Conservation (phyloP, 306 rosid genomes). For the Acacia confusa region DNA sequence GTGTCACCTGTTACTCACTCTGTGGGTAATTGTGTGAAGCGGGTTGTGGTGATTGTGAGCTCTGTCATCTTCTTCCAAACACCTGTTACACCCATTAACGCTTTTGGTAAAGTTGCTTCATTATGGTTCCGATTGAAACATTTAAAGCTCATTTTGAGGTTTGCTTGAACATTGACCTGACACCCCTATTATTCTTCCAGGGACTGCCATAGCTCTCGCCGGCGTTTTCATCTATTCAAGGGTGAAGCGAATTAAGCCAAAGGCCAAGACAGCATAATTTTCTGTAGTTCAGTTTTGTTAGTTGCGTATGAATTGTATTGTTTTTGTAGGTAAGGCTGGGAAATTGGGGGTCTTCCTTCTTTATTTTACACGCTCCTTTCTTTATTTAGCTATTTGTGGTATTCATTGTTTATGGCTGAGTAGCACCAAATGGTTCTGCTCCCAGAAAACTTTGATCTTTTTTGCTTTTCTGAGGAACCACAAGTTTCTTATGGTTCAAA, state of each 20-base stretch:
- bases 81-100: conserved; percentile 75
- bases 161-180: background rate
- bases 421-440: conserved; percentile 27
- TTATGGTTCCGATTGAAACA: conserved; percentile 9
- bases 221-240: conserved; percentile 95
- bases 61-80: conserved; percentile 90
- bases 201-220: conserved; percentile 85
- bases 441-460: conserved; percentile 3
- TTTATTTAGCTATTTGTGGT: background rate
- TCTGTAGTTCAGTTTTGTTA: conserved; percentile 38
- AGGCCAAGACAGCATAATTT: conserved; percentile 62
- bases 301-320: conserved; percentile 25
- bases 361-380: background rate
- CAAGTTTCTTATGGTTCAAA: background rate
- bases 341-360: background rate
- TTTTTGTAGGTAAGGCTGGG: conserved; percentile 46
- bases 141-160: background rate
- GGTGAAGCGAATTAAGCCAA: conserved; percentile 75
- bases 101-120: conserved; percentile 60
- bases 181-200: conserved; percentile 42
- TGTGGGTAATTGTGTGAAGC: conserved; percentile 87
- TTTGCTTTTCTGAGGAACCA: background rate
- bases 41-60: conserved; percentile 95
- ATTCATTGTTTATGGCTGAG: conserved; percentile 30
- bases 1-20: conserved; percentile 98